Evolutionary conservation across 805 yeast species (phyloP), one percentile per base, ranked within the genome.

Genomic region (Saturnispora besseyi): DNA sequence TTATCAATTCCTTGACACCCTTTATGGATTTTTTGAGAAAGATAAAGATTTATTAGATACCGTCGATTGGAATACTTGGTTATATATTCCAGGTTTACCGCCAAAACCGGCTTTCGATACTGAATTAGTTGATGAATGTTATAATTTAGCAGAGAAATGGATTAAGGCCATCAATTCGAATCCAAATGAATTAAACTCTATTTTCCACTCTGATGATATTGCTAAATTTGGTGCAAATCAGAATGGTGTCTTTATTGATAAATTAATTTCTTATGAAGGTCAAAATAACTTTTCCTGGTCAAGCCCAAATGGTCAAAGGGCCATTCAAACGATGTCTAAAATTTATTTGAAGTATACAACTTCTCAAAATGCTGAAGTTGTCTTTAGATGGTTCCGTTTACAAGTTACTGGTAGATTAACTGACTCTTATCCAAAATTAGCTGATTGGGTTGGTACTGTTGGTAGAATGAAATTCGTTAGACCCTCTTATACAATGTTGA

Each of bases 401-500:
- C 81, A 84, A 57, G 71, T 87, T 7, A 67, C 73, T 0, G 84
- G 83, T 30, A 68, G 72, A 29, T 68, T 78, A 49, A 53, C 61
- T 11, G 64, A 71, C 32, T 69, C 70, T 46, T 77, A 82, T 62
- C 68, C 66, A 50, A 68, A 66, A 41, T 69, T 89, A 43, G 88
- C 95, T 3, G 78, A 79, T 48, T 89, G 96, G 96, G 74, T 89
- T 49, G 95, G 91, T 11, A 81, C 90, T 2, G 93, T 89, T 22
- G 96, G 96, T 21, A 78, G 96, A 72, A 89, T 89, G 96, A 89
- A 89, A 70, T 89, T 82, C 62, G 96, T 87, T 26, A 77, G 96
- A 65, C 96, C 96, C 30, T 87, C 93, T 4, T 88, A 80, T 67
- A 74, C 79, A 42, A 68, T 82, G 53, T 71, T 89, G 54, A 76